Conservation (phyloP, 352 stramenopile genomes). For the Globisporangium apiculatum region DNA sequence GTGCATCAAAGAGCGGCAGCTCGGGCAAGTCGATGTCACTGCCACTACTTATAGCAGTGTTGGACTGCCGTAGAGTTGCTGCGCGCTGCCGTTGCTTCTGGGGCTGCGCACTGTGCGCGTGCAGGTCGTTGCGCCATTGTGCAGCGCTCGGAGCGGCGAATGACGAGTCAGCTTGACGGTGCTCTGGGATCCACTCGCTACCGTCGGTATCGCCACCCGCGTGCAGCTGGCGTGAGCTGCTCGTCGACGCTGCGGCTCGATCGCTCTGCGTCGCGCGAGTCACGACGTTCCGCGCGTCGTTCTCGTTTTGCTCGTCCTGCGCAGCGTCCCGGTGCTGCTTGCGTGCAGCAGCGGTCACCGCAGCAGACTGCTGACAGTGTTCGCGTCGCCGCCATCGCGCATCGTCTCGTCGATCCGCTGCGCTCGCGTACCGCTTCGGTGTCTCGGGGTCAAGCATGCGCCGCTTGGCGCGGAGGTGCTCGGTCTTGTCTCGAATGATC, state of each 20-base stretch:
- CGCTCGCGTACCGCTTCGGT: slow-evolving; percentile 16
- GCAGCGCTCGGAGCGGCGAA: too few species aligned
- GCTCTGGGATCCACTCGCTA: too few species aligned
- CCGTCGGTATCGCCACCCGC: too few species aligned
- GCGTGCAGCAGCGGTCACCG: neutral
- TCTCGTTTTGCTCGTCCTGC: slow-evolving; percentile 1
- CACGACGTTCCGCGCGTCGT: neutral
- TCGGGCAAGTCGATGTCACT: neutral
- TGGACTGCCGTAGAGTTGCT: neutral
- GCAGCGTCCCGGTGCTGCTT: too few species aligned
- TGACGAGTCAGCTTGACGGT: too few species aligned
- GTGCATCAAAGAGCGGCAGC: slow-evolving; percentile 4
- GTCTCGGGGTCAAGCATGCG: slow-evolving; percentile 32
- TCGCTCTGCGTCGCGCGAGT: neutral
- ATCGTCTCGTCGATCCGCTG: neutral
- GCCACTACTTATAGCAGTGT: too few species aligned
- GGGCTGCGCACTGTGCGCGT: too few species aligned
- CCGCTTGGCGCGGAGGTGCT: slow-evolving; percentile 5
- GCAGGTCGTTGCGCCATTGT: too few species aligned
- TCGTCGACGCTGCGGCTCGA: neutral
- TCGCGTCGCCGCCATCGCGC: neutral
- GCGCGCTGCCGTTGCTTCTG: neutral
- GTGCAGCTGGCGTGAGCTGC: too few species aligned
- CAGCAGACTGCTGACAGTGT: neutral
- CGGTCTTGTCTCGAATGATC: slow-evolving; percentile 9